Evolutionary conservation across 495 filamentous ascomycete genomes (phyloP), one percentile per base, ranked within the genome.

Genomic region (Annulohypoxylon maeteangense): DNA sequence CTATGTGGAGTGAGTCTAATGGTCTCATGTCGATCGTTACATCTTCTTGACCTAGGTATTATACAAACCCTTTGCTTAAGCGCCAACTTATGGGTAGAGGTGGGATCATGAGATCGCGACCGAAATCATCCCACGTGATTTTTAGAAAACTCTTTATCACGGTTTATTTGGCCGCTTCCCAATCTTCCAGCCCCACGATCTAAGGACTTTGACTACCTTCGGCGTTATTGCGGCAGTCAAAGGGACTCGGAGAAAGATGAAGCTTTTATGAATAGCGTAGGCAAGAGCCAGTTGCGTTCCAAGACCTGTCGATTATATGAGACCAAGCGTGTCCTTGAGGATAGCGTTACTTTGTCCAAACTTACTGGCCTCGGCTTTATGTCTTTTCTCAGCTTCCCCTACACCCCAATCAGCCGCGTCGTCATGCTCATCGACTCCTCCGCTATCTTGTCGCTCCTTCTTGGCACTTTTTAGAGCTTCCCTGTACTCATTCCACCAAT

Each of bases 181-280:
- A 59, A 87, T 87, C 60, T 87, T 80, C 84, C 84, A 87, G 3
- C 95, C 95, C 93, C 94, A 97, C 4, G 88, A 84, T 60, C 95
- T 82, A 4, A 99, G 83, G 14, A 88, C 86, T 80, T 93, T 94
- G 65, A 97, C 95, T 10, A 98, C 90, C 77, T 95, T 97, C 2
- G 96, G 95, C 6, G 92, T 93, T 12, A 97, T 86, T 0, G 93
- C 95, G 11, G 91, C 94, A 2, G 95, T 94, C 68, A 98, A 76
- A 2, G 95, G 95, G 2, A 99, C 91, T 7, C 95, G 87, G 59
- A 98, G 80, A 79, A 99, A 97, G 57, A 99, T 97, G 79, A 99
- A 94, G 68, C 91, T 95, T 81, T 99, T 99, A 84, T 99, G 95
- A 56, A 99, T 91, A 0, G 95, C 95, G 73, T 99, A 99, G 5